phyloP scores from a whole-genome alignment of 768 basidiomycete genomes.

The Tricholoma flavovirens region DNA sequence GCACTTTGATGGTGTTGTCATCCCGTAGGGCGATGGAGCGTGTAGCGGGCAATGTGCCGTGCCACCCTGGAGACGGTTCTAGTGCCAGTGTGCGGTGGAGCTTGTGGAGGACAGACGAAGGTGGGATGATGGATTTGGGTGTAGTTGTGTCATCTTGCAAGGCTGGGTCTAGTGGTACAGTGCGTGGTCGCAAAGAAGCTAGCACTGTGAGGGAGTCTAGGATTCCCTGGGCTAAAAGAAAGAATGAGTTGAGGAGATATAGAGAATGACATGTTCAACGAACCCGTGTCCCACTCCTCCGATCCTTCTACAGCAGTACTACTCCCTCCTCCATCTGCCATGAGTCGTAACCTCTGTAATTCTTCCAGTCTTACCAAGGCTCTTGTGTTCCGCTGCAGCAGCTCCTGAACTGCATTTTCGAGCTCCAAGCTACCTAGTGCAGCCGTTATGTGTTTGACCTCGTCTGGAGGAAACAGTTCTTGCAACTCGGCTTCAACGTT shows the following conservation, averaged over 20 bases:
- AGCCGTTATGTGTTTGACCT: slow-evolving; percentile 52
- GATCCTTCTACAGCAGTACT: slow-evolving; percentile 55
- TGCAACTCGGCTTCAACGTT: slow-evolving; percentile 40
- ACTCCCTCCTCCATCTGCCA: slow-evolving; percentile 36
- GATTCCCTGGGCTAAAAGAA: slow-evolving; percentile 60
- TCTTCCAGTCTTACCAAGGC: slow-evolving; percentile 62
- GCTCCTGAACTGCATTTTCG: slow-evolving; percentile 62
- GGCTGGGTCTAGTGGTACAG: slow-evolving; percentile 39
- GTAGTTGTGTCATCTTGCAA: slow-evolving; percentile 19
- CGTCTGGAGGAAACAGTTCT: slow-evolving; percentile 50
- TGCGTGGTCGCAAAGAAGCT: slow-evolving; percentile 66
- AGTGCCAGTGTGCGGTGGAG: slow-evolving; percentile 66
- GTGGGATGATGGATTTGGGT: slow-evolving; percentile 52
- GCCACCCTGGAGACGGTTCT: slow-evolving; percentile 60
- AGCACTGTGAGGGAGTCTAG: slow-evolving; percentile 63
- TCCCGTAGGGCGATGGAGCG: slow-evolving; percentile 62
- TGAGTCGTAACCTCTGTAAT: slow-evolving; percentile 55
- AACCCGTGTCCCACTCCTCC: slow-evolving; percentile 83
- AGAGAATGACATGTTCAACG: slow-evolving; percentile 19
- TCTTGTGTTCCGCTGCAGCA: slow-evolving; percentile 58
- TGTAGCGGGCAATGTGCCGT: slow-evolving; percentile 61
- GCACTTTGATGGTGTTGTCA: slow-evolving; percentile 66
- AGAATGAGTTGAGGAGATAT: slow-evolving; percentile 7
- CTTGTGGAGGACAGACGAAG: slow-evolving; percentile 58
- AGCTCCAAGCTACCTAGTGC: slow-evolving; percentile 57